These are phyloP conservation scores for Tetrahymena malaccensis DNA, from an alignment of 73 alveolate species.

Conservation along the genomic window DNA sequence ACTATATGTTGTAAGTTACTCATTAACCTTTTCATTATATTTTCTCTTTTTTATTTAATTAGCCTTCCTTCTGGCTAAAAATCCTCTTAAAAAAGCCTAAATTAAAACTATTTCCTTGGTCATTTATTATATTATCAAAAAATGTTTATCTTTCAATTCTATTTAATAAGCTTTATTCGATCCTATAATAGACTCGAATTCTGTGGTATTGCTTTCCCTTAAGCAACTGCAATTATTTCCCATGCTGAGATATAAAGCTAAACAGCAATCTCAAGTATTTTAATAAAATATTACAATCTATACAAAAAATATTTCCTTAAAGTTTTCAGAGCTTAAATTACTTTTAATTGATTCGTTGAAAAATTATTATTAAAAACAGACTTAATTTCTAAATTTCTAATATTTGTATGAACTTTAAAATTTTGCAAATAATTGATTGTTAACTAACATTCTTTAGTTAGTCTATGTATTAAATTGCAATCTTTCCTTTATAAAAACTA, in stretches of 20 bases:
- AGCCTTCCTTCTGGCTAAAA: not conserved
- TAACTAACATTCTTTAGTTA: too few relatives aligned
- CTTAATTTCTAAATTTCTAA: not conserved
- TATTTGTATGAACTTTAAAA: not conserved
- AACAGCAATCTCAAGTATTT: not conserved
- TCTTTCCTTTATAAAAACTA: not conserved
- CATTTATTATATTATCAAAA: not conserved
- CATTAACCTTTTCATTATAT: constrained; percentile 29
- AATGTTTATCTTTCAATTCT: not conserved
- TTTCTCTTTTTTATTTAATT: not conserved
- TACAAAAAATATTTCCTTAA: not conserved
- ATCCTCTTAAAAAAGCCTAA: not conserved
- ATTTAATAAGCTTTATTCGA: not conserved
- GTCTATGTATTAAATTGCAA: too few relatives aligned
- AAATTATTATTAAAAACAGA: not conserved
- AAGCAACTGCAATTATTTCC: not conserved
- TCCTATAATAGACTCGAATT: not conserved
- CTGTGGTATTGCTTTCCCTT: not conserved
- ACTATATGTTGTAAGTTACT: constrained; percentile 12
- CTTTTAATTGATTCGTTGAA: not conserved
- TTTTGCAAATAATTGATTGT: not conserved
- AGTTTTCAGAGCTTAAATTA: not conserved
- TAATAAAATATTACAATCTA: not conserved
- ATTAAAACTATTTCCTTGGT: not conserved
- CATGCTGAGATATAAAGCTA: not conserved